phyloP scores from a whole-genome alignment of 345 rosid genomes.

The Excoecaria agallocha region DNA sequence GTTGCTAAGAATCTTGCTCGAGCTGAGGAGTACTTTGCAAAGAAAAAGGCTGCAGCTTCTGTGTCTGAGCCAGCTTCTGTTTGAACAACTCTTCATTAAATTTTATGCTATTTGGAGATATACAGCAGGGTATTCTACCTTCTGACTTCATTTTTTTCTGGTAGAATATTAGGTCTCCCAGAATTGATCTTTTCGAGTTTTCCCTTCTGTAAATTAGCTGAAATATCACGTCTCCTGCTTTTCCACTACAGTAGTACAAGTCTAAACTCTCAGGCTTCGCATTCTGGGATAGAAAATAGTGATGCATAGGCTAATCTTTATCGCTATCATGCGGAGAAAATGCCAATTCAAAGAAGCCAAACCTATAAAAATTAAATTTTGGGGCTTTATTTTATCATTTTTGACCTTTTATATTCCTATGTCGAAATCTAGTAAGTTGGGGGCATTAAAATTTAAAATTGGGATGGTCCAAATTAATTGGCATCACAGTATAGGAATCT shows the following conservation, averaged over 20 bases:
- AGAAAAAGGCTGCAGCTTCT: constrained; percentile 64
- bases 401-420: not conserved
- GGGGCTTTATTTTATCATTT: too few species aligned
- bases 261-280: not conserved
- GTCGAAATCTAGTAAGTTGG: not conserved
- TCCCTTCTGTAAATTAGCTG: constrained; percentile 5
- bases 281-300: not conserved
- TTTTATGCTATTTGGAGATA: not conserved
- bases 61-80: constrained; percentile 48
- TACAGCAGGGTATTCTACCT: not conserved
- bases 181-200: constrained; percentile 3
- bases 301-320: not conserved
- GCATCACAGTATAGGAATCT: not conserved
- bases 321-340: too few species aligned
- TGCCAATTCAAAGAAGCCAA: too few species aligned
- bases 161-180: not conserved
- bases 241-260: too few species aligned
- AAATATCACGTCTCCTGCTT: not conserved
- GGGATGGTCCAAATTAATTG: not conserved
- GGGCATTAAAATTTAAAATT: not conserved
- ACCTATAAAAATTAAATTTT: too few species aligned
- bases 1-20: constrained; percentile 79
- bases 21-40: constrained; percentile 85
- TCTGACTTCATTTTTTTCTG: not conserved
- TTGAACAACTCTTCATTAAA: constrained; percentile 19